Evolutionary conservation across 306 rosid species (phyloP).

Genomic region (Phaseolus lunatus): DNA sequence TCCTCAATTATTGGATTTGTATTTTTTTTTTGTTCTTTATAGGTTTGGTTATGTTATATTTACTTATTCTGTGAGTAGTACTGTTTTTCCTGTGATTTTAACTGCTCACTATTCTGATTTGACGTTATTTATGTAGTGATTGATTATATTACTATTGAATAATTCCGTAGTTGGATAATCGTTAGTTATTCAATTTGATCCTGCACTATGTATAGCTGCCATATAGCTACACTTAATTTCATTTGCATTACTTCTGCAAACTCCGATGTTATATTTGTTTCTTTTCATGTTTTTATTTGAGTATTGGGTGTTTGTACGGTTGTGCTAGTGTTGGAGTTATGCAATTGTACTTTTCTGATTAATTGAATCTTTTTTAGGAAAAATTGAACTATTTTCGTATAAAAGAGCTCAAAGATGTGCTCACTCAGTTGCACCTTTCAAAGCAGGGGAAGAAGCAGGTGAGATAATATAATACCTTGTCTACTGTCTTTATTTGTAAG

Average conservation of each 20-base stretch:
- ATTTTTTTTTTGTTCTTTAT: not conserved
- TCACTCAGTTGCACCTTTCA: constrained; percentile 83
- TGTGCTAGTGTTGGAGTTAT: constrained; percentile 10
- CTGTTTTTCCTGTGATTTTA: not conserved
- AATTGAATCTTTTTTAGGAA: constrained; percentile 55
- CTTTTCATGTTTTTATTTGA: not conserved
- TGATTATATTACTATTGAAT: constrained; percentile 8
- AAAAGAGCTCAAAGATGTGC: constrained; percentile 95
- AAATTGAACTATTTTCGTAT: constrained; percentile 84
- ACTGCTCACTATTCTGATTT: not conserved
- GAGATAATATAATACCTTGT: constrained; percentile 45
- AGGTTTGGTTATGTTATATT: not conserved
- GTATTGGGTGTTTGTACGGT: constrained; percentile 21
- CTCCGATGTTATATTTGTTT: not conserved
- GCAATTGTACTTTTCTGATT: constrained; percentile 19
- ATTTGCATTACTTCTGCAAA: constrained; percentile 29
- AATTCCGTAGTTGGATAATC: not conserved
- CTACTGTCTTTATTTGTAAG: constrained; percentile 21
- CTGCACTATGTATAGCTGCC: not conserved
- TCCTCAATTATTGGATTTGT: constrained; percentile 1
- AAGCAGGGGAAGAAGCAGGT: constrained; percentile 99
- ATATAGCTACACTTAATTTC: not conserved
- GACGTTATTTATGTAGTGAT: not conserved
- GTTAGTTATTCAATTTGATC: not conserved
- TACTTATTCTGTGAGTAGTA: not conserved